These are phyloP conservation scores for Metarhizium robertsii DNA, from an alignment of 2,329 filamentous ascomycete genomes.

Conservation along the genomic window DNA sequence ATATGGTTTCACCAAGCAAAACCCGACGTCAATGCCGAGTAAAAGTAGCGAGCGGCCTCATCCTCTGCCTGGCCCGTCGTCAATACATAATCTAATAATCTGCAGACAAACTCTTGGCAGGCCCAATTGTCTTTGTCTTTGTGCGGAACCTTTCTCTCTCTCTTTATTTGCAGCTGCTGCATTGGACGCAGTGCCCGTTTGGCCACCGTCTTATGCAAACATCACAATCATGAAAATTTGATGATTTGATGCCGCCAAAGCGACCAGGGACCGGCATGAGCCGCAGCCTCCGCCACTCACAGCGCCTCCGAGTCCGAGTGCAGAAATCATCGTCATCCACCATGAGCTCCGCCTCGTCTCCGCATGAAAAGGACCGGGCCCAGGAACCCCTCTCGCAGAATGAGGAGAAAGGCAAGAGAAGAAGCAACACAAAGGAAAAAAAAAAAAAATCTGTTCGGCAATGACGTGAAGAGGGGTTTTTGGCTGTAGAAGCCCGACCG, in stretches of 20 bases:
- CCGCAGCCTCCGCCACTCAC: background rate
- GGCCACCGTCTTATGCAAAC: background rate
- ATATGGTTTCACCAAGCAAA: no score
- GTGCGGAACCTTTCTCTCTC: no score
- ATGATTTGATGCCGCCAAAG: background rate
- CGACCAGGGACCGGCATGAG: background rate
- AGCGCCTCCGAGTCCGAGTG: background rate
- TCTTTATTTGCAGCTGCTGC: no score
- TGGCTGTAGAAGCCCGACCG: background rate
- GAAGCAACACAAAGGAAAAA: background rate
- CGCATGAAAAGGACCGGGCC: background rate
- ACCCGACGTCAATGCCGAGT: no score
- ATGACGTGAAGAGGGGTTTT: background rate
- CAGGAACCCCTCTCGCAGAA: background rate
- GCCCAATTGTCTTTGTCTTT: no score
- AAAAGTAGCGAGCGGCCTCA: no score
- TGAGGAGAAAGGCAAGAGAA: background rate
- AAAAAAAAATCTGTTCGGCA: background rate
- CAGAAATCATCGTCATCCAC: constrained; percentile 3
- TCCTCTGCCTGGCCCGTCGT: no score
- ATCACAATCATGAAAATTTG: background rate
- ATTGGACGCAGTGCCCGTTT: no score
- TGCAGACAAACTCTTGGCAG: no score
- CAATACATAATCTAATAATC: no score
- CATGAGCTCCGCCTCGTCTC: constrained; percentile 5